Conservation (phyloP, 2,329 filamentous ascomycete genomes). For the Alternaria sp. region DNA sequence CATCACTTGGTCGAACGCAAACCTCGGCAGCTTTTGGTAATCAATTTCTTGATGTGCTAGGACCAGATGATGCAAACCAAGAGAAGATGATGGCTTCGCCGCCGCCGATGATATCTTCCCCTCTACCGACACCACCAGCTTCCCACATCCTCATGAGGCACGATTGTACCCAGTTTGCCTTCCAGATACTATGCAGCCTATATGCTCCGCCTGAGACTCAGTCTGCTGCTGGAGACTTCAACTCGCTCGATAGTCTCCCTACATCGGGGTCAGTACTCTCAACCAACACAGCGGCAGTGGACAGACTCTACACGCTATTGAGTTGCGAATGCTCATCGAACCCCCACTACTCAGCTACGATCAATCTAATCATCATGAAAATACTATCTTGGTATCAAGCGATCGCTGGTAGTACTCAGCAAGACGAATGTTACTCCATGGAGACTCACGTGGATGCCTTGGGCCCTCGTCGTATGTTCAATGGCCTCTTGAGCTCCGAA, state of each 20-base stretch:
- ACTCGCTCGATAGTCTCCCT: slow-evolving; percentile 33
- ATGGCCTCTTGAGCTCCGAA: slow-evolving; percentile 35
- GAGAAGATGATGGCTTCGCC: slow-evolving; percentile 38
- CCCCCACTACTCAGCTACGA: slow-evolving; percentile 49
- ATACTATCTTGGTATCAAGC: slow-evolving; percentile 50
- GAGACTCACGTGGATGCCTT: slow-evolving; percentile 42
- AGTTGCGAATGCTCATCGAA: slow-evolving; percentile 47
- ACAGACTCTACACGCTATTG: slow-evolving; percentile 44
- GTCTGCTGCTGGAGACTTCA: slow-evolving; percentile 36
- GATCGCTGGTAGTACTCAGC: slow-evolving; percentile 37
- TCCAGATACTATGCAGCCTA: slow-evolving; percentile 46
- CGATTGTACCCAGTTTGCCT: slow-evolving; percentile 49
- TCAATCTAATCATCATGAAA: slow-evolving; percentile 46
- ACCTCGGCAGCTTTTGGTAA: slow-evolving; percentile 36
- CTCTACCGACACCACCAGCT: slow-evolving; percentile 40
- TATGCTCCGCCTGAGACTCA: slow-evolving; percentile 42
- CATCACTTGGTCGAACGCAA: slow-evolving; percentile 33
- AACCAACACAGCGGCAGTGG: slow-evolving; percentile 45
- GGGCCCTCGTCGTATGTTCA: slow-evolving; percentile 35
- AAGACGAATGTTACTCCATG: slow-evolving; percentile 22
- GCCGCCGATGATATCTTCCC: slow-evolving; percentile 35
- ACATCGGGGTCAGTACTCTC: slow-evolving; percentile 43
- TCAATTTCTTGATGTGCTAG: slow-evolving; percentile 35
- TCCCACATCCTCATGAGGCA: slow-evolving; percentile 36
- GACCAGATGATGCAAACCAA: slow-evolving; percentile 29